Evolutionary conservation across 495 filamentous ascomycete genomes (phyloP), one percentile per base, ranked within the genome.

Genomic region (Xylaria acuta): DNA sequence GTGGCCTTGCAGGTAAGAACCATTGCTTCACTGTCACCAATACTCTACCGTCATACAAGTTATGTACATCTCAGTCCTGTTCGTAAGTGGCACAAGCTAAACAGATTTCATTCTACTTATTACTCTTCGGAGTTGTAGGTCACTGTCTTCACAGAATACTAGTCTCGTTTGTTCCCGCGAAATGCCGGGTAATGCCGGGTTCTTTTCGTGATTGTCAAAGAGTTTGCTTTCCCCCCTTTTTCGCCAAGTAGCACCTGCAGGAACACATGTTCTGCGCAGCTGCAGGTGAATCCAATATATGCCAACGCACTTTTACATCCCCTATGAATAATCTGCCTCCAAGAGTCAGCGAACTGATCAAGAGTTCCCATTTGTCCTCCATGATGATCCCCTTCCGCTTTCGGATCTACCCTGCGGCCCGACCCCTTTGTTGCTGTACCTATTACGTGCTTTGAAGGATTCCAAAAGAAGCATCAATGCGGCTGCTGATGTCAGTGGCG

Each of bases 401-500:
- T 60, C 53, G 70, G 70, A 72, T 72, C 70, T 72, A 60, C n/a
- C 27, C 51, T 54, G 67, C 53, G 67, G 62, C 14, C 60, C 27
- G 51, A 11, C 49, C 45, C 45, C 51, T 71, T 58, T 47, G 14
- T 58, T 1, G 45, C 54, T 58, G 69, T 36, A 60, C 58, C 58
- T 27, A 58, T 72, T 34, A 40, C 47, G 68, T 66, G 38, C 38
- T 34, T 66, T 38, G 12, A 18, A 18, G 49, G 32, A 27, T 18
- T 59, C 36, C 34, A 59, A 36, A 67, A 60, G 40, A 40, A 53
- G 51, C 22, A 45, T 25, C 22, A 6, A 43, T 49, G 34, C 69
- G 45, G 45, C 67, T 54, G 47, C 68, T 63, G 68, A 70, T 70
- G 68, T 64, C 56, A 70, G 68, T 49, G 67, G 54, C 67, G 67